Conservation (phyloP, 2,329 filamentous ascomycete genomes). For the Monosporascus sp. region DNA sequence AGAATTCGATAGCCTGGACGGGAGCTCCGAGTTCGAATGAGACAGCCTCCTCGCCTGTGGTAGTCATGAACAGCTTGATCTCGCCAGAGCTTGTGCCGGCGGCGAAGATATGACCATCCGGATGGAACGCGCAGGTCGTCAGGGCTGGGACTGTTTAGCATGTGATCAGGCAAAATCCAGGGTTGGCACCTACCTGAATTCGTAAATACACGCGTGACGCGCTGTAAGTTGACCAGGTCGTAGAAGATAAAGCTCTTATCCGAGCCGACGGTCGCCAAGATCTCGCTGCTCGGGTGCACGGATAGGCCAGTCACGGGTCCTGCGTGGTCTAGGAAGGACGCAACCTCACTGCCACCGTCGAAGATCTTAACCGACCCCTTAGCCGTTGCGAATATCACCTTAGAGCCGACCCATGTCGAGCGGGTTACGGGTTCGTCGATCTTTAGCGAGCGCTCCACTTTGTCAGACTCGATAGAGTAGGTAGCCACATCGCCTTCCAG, state of each 20-base stretch:
- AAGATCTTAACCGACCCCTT: conserved; percentile 78
- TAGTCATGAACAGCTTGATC: conserved; percentile 86
- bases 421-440: conserved; percentile 64
- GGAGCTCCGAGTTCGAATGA: conserved; percentile 66
- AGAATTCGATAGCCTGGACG: conserved; percentile 75
- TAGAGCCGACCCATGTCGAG: conserved; percentile 59
- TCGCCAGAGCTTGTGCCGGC: conserved; percentile 74
- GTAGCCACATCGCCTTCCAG: conserved; percentile 68
- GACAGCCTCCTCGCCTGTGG: conserved; percentile 69
- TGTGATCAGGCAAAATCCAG: not conserved
- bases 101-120: conserved; percentile 91
- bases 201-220: conserved; percentile 73
- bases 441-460: conserved; percentile 61
- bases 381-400: conserved; percentile 67
- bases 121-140: conserved; percentile 80
- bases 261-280: conserved; percentile 79
- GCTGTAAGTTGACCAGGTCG: conserved; percentile 62
- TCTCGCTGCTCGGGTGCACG: conserved; percentile 74
- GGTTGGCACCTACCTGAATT: conserved; percentile 61
- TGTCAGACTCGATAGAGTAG: conserved; percentile 66
- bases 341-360: conserved; percentile 62
- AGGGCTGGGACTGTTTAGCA: conserved; percentile 47
- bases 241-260: conserved; percentile 95
- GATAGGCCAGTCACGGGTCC: conserved; percentile 74
- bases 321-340: conserved; percentile 73